These are phyloP conservation scores for Ophiocordyceps camponoti-leonardi DNA, from an alignment of 2,329 filamentous ascomycete genomes.

Conservation along the genomic window DNA sequence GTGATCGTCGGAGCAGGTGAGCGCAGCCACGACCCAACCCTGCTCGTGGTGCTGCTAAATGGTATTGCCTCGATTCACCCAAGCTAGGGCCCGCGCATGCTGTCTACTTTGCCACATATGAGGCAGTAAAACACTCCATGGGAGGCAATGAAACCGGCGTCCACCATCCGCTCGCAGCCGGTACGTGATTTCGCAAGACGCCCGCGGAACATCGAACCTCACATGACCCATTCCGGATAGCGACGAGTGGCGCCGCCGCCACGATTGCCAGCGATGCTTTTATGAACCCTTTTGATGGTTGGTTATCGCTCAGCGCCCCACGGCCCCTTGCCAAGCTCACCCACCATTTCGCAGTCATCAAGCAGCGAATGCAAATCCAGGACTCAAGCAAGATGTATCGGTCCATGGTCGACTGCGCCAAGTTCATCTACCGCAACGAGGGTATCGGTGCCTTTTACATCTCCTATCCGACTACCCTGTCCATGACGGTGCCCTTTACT, in stretches of 20 bases:
- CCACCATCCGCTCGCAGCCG: slow-evolving; percentile 85
- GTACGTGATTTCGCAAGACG: slow-evolving; percentile 29
- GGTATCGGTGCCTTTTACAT: slow-evolving; percentile 90
- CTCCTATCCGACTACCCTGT: slow-evolving; percentile 92
- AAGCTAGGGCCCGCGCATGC: slow-evolving; percentile 80
- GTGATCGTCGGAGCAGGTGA: slow-evolving; percentile 87
- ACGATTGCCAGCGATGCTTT: slow-evolving; percentile 95
- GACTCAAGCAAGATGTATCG: slow-evolving; percentile 78
- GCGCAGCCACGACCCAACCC: slow-evolving; percentile 9
- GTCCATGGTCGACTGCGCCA: slow-evolving; percentile 73
- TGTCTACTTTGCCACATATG: slow-evolving; percentile 96
- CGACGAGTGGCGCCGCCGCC: slow-evolving; percentile 80
- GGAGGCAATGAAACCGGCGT: slow-evolving; percentile 76
- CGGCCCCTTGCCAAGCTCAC: neutral
- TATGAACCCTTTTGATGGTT: slow-evolving; percentile 99
- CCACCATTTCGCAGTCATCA: slow-evolving; percentile 55
- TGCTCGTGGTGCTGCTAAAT: slow-evolving; percentile 6
- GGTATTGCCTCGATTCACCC: neutral
- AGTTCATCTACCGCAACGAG: slow-evolving; percentile 72
- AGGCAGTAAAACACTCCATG: slow-evolving; percentile 90
- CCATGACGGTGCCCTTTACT: slow-evolving; percentile 97
- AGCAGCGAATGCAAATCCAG: slow-evolving; percentile 97
- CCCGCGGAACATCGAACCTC: neutral
- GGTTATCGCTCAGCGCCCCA: slow-evolving; percentile 9
- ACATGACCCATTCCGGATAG: slow-evolving; percentile 27